These are phyloP conservation scores for Fragilariopsis cylindrus DNA, from an alignment of 108 stramenopile species.

Conservation along the genomic window DNA sequence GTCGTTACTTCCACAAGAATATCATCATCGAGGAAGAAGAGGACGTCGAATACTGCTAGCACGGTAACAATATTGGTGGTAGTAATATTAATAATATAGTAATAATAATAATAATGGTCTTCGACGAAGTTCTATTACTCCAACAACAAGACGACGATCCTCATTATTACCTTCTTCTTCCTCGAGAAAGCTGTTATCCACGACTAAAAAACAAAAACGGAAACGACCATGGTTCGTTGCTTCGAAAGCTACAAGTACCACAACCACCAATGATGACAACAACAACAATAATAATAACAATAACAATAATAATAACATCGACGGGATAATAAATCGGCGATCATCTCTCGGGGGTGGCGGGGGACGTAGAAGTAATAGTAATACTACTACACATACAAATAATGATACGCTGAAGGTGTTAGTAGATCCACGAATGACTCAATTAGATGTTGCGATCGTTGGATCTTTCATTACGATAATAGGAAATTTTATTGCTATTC, in stretches of 20 bases:
- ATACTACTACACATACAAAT: too few relatives aligned
- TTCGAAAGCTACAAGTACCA: neutral
- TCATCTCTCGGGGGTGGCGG: neutral
- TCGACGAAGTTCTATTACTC: too few relatives aligned
- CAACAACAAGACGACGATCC: too few relatives aligned
- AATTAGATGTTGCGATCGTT: neutral
- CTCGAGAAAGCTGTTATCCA: too few relatives aligned
- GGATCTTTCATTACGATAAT: constrained; percentile 28
- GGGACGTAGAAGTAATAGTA: neutral
- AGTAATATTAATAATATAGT: too few relatives aligned
- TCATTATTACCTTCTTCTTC: too few relatives aligned
- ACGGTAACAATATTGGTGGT: neutral
- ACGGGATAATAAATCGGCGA: constrained; percentile 6
- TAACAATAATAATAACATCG: too few relatives aligned
- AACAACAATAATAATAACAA: too few relatives aligned
- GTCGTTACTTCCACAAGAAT: too few relatives aligned
- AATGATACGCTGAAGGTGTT: constrained; percentile 15
- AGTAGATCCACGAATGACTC: constrained; percentile 22
- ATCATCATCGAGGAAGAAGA: neutral
- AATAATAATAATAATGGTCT: too few relatives aligned
- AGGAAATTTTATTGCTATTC: constrained; percentile 4
- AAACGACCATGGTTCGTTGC: neutral
- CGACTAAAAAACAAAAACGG: neutral
- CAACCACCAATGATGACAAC: neutral
- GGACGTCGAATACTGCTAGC: neutral